These are phyloP conservation scores for Leishmania tropica DNA, from an alignment of 208 protist genomes.

Conservation along the genomic window DNA sequence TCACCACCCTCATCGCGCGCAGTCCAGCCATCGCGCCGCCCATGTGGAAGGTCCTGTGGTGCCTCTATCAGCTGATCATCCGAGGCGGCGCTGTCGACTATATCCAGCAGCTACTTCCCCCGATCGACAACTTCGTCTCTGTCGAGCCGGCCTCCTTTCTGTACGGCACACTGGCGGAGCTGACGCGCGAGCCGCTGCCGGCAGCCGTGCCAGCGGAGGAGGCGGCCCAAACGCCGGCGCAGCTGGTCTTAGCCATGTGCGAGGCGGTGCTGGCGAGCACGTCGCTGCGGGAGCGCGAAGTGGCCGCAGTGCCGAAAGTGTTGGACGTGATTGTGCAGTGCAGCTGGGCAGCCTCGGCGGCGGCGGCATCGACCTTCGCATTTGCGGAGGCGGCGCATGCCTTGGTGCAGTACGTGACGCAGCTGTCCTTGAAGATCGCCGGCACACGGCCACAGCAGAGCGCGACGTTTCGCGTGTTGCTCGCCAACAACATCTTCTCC, in stretches of 20 bases:
- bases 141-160: conserved; percentile 76
- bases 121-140: conserved; percentile 91
- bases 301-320: conserved; percentile 68
- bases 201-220: conserved; percentile 25
- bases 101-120: conserved; percentile 82
- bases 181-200: conserved; percentile 24
- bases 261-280: conserved; percentile 47
- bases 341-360: conserved; percentile 40
- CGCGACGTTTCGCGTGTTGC: conserved; percentile 59
- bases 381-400: conserved; percentile 7
- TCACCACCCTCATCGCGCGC: conserved; percentile 83
- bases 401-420: conserved; percentile 48
- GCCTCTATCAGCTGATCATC: conserved; percentile 63
- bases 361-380: conserved; percentile 1
- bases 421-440: conserved; percentile 36
- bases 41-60: conserved; percentile 75
- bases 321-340: conserved; percentile 75
- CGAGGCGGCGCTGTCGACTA: conserved; percentile 84
- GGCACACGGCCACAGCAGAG: conserved; percentile 35
- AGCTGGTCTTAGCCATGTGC: conserved; percentile 75
- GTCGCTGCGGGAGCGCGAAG: conserved; percentile 52
- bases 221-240: conserved; percentile 52
- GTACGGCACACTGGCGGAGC: conserved; percentile 32
- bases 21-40: conserved; percentile 61
- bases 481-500: conserved; percentile 74